Evolutionary conservation across 768 basidiomycete species (phyloP).

Genomic region (Boletus vinaceobasis): DNA sequence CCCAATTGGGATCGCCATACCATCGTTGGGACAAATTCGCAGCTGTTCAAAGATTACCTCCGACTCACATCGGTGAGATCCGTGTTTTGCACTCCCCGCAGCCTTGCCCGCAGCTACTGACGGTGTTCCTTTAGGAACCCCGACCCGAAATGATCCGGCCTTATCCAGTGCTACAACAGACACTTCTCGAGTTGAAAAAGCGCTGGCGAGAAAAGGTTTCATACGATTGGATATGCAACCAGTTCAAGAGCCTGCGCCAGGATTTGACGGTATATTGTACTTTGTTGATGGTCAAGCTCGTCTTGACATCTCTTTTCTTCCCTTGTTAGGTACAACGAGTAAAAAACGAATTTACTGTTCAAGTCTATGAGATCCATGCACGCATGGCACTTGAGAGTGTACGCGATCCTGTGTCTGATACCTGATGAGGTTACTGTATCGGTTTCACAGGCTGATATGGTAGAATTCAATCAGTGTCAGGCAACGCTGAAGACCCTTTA

Average conservation of each 20-base stretch:
- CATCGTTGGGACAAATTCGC: slow-evolving; percentile 87
- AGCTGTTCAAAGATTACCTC: slow-evolving; percentile 94
- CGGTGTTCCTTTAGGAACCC: slow-evolving; percentile 66
- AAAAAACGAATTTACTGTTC: slow-evolving; percentile 96
- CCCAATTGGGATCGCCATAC: slow-evolving; percentile 95
- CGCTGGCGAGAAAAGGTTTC: slow-evolving; percentile 76
- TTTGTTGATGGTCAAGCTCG: background rate
- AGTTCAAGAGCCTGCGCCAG: slow-evolving; percentile 96
- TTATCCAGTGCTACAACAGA: slow-evolving; percentile 76
- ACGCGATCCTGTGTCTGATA: slow-evolving; percentile 25
- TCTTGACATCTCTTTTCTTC: slow-evolving; percentile 10
- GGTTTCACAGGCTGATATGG: slow-evolving; percentile 79
- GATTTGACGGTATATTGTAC: slow-evolving; percentile 83
- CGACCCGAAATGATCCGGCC: slow-evolving; percentile 94
- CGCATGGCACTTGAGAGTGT: slow-evolving; percentile 94
- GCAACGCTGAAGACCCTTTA: slow-evolving; percentile 86
- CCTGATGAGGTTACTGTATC: slow-evolving; percentile 14
- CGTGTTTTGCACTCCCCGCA: background rate
- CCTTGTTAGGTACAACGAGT: slow-evolving; percentile 86
- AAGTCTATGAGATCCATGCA: slow-evolving; percentile 97
- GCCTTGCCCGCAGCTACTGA: slow-evolving; percentile 10
- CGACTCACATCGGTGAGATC: slow-evolving; percentile 78
- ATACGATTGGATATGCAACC: slow-evolving; percentile 93
- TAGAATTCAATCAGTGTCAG: slow-evolving; percentile 99
- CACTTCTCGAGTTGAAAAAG: slow-evolving; percentile 79